Percentiles rank a stretch among this genome's conserved stretches.
phyloP scores from a whole-genome alignment of 805 yeast species.

The Spathaspora hagerdaliae region DNA sequence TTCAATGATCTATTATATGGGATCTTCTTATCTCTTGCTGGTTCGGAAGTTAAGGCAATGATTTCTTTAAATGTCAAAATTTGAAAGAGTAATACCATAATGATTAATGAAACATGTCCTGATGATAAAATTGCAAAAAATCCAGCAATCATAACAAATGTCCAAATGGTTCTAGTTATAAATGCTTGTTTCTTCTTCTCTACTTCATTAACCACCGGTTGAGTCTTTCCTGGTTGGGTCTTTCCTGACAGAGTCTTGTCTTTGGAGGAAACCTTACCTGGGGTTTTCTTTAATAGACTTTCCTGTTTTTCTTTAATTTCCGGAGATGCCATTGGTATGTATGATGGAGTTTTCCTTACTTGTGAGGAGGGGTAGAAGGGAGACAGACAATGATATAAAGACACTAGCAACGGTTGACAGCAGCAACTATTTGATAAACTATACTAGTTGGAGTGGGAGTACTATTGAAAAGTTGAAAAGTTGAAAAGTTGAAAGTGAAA shows the following conservation, averaged over 20 bases:
- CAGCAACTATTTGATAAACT: too few species aligned
- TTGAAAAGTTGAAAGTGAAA: too few species aligned
- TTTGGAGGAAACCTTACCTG: neutral
- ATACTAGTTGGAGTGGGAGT: too few species aligned
- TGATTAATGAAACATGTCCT: slow-evolving; percentile 81
- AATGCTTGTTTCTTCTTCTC: slow-evolving; percentile 80
- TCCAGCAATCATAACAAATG: slow-evolving; percentile 80
- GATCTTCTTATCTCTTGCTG: slow-evolving; percentile 77
- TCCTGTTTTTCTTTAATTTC: neutral
- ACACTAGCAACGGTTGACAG: too few species aligned
- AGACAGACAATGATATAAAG: too few species aligned
- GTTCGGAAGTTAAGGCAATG: slow-evolving; percentile 77
- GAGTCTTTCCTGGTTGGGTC: neutral
- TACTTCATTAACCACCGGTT: slow-evolving; percentile 31
- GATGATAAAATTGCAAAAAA: slow-evolving; percentile 69
- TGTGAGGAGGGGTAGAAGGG: too few species aligned
- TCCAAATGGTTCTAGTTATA: slow-evolving; percentile 86
- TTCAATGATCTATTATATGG: slow-evolving; percentile 80
- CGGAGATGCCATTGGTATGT: neutral
- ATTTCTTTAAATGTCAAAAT: slow-evolving; percentile 86
- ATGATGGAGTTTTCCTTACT: too few species aligned
- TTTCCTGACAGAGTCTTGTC: too few species aligned
- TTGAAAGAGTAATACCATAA: slow-evolving; percentile 69
- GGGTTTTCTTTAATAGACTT: neutral
- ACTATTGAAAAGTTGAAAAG: too few species aligned